Evolutionary conservation across 306 rosid species (phyloP).

Genomic region (Glycine soja): DNA sequence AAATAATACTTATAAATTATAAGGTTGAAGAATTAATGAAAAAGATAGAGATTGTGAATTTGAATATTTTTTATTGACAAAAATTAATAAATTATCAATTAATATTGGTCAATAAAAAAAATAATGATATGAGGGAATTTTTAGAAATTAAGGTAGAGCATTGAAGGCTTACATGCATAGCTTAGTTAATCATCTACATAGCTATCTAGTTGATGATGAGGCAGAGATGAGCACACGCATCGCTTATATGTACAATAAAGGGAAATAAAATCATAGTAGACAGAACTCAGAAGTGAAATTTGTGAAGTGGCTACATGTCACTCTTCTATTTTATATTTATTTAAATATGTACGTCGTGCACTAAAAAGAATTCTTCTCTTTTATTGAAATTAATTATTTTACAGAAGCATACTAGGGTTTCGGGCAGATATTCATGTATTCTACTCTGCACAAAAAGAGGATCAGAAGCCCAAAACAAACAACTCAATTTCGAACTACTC

Average conservation of each 20-base stretch:
- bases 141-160: no score
- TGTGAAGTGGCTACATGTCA: background rate
- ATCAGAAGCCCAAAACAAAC: constrained; percentile 38
- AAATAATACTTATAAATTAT: no score
- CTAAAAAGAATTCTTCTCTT: background rate
- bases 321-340: background rate
- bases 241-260: background rate
- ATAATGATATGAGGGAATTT: no score
- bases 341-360: background rate
- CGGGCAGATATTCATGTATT: constrained; percentile 2
- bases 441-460: background rate
- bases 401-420: constrained; percentile 37
- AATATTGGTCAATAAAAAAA: no score
- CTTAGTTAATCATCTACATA: no score
- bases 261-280: no score
- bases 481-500: constrained; percentile 28
- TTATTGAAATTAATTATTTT: background rate
- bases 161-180: no score
- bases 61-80: no score
- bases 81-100: no score
- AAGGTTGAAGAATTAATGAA: no score
- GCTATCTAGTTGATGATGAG: background rate
- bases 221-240: background rate
- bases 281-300: background rate
- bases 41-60: no score